Base-by-base conservation (phyloP, 2,329 filamentous ascomycete genomes). In the Diaporthe ampelina region DNA sequence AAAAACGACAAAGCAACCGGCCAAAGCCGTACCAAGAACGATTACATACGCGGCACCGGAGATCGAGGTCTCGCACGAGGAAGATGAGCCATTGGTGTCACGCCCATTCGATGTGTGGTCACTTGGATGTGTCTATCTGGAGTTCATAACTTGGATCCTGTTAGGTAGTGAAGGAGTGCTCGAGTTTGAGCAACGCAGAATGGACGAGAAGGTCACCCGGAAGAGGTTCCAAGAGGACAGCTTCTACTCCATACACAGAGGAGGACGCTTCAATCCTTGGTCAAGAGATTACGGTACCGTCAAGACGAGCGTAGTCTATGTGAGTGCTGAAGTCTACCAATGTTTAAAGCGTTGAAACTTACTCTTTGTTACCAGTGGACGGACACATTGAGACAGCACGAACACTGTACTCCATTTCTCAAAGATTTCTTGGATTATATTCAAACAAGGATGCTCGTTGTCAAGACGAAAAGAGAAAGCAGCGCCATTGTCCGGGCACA, bases 101-200 rank as follows among this genome's bases (percentile, higher is more conserved):
- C 45, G 63, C 0, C 29, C 70, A 19, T 79, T 73, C 32, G 78
- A 79, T 37, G 74, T 78, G 8, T 79, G 78, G 78, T 75, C 77
- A 1, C 70, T 79, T 15, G 78, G 77, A 17, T 77, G 76, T 29
- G 70, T 79, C 8, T 77, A 75, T 50, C 70, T 79, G 1, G 78
- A 79, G 70, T 77, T 78, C 29, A 48, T 76, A 2, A 78, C 74
- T 2, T 78, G 76, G 77, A 45, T 75, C 9, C 70, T 77, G 1
- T 3, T 61, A 35, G 61, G 26, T 0, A 15, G 19, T 7, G 26
- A 67, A 35, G 24, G 21, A 4, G 7, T 67, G 10, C 15, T 13
- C 17, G 24, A 67, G 11, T 67, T 67, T 50, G 45, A n/a, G 26
- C 4, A n/a, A 50, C 8, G 21, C 19, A 50, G 61, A 35, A 45